Evolutionary conservation across 2,329 filamentous ascomycete genomes (phyloP).

Genomic region (Botrytis porri): DNA sequence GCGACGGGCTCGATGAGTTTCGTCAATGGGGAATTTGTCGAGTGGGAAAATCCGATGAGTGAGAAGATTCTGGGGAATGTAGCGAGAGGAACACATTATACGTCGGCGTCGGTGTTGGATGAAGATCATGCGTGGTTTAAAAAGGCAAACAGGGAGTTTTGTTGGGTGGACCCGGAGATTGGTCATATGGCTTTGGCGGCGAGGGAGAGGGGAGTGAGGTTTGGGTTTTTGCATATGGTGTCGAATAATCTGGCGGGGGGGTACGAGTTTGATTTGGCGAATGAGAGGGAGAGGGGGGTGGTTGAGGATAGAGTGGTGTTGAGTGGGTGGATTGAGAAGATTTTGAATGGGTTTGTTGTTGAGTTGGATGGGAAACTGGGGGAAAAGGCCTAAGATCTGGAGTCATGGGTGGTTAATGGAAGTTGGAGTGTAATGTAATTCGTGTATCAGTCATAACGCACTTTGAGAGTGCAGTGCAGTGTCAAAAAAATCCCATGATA

Average conservation of each 20-base stretch:
- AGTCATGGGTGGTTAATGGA: background rate
- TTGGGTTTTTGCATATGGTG: slow-evolving; percentile 3
- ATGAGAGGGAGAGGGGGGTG: background rate
- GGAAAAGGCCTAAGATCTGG: rapidly evolving
- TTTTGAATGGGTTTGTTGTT: background rate
- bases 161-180: slow-evolving; percentile 4
- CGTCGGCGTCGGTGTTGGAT: slow-evolving; percentile 1
- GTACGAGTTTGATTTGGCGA: slow-evolving; percentile 8
- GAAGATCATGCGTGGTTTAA: background rate
- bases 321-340: background rate
- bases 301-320: background rate
- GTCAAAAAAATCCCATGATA: background rate
- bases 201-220: background rate
- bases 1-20: background rate
- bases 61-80: background rate
- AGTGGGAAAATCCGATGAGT: background rate
- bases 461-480: background rate
- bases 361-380: background rate
- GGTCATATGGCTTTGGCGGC: slow-evolving; percentile 7
- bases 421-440: background rate
- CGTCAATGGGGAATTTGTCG: background rate
- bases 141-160: background rate
- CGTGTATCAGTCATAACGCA: no score
- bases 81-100: background rate
- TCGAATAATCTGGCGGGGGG: background rate